These are phyloP conservation scores for Furcasterigmium sp. DNA, from an alignment of 2,329 filamentous ascomycete genomes.

Conservation along the genomic window DNA sequence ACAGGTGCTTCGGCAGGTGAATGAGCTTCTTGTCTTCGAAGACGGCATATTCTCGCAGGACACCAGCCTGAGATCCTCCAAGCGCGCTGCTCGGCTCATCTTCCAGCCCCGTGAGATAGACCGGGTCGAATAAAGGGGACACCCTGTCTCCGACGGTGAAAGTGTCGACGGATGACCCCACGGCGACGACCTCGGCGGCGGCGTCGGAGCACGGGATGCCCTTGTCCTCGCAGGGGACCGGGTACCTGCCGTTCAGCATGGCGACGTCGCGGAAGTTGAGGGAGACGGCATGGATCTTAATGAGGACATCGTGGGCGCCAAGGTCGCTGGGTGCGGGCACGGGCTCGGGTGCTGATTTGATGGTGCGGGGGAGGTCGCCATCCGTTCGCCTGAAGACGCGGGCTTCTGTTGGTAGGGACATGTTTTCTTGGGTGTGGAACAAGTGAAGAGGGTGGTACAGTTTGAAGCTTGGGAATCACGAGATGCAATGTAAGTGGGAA, in stretches of 20 bases:
- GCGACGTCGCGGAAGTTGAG: conserved; percentile 17
- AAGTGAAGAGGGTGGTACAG: too few species aligned
- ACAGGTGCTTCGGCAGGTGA: conserved; percentile 13
- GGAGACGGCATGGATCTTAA: conserved; percentile 14
- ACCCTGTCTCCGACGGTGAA: conserved; percentile 17
- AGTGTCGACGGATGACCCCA: conserved; percentile 12
- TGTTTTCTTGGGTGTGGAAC: too few species aligned
- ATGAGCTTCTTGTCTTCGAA: conserved; percentile 13
- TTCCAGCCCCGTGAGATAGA: conserved; percentile 6
- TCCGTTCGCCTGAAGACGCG: too few species aligned
- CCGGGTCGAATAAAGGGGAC: conserved; percentile 8
- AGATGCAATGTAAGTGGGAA: too few species aligned
- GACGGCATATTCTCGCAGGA: conserved; percentile 16
- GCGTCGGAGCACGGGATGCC: conserved; percentile 16
- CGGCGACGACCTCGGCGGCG: conserved; percentile 16
- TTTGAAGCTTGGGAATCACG: too few species aligned
- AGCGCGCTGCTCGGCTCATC: conserved; percentile 2
- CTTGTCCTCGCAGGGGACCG: conserved; percentile 2
- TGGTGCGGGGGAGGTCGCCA: too few species aligned
- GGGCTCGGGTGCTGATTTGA: background rate
- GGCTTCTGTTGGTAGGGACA: too few species aligned
- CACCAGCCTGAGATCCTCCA: conserved; percentile 13
- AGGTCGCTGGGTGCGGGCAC: conserved; percentile 1
- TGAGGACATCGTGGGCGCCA: conserved; percentile 8
- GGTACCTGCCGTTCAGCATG: conserved; percentile 19